Conservation (phyloP, 2,329 filamentous ascomycete genomes). For the Colletotrichum endophyticum region DNA sequence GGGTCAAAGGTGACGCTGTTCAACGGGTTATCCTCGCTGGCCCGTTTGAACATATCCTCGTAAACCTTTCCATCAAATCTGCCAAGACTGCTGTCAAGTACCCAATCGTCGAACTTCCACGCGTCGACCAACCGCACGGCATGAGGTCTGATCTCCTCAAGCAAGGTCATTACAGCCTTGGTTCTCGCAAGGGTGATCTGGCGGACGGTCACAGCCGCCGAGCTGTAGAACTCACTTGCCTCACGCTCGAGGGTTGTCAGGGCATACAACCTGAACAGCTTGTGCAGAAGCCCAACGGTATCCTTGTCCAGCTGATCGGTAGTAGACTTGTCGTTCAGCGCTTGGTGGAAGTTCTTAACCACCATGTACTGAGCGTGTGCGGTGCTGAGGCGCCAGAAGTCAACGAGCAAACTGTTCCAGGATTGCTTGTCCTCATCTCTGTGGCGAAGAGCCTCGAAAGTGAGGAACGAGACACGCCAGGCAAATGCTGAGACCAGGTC, state of each 20-base stretch:
- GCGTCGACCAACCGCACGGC: constrained; percentile 74
- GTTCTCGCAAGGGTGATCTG: constrained; percentile 75
- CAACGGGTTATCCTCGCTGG: constrained; percentile 74
- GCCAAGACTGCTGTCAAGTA: constrained; percentile 74
- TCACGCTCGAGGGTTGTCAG: constrained; percentile 68
- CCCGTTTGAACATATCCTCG: constrained; percentile 76
- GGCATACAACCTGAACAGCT: constrained; percentile 84
- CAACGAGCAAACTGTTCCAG: constrained; percentile 79
- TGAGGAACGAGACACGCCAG: constrained; percentile 76
- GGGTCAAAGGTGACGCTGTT: constrained; percentile 76
- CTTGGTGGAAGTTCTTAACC: constrained; percentile 72
- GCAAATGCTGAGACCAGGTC: constrained; percentile 78
- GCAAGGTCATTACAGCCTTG: constrained; percentile 80
- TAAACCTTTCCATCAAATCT: constrained; percentile 78
- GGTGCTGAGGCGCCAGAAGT: constrained; percentile 78
- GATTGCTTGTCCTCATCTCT: constrained; percentile 76
- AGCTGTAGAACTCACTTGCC: constrained; percentile 75
- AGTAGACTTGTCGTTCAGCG: constrained; percentile 48
- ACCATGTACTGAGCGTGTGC: constrained; percentile 80
- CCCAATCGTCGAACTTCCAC: constrained; percentile 81
- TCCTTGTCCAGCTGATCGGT: constrained; percentile 59
- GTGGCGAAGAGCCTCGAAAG: constrained; percentile 77
- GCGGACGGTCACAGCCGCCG: constrained; percentile 70
- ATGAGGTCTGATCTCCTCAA: constrained; percentile 76
- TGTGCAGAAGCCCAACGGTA: constrained; percentile 65